Evolutionary conservation across 2,329 filamentous ascomycete species (phyloP), one percentile per base, ranked within the genome.

Genomic region (Dissoconium aciculare): DNA sequence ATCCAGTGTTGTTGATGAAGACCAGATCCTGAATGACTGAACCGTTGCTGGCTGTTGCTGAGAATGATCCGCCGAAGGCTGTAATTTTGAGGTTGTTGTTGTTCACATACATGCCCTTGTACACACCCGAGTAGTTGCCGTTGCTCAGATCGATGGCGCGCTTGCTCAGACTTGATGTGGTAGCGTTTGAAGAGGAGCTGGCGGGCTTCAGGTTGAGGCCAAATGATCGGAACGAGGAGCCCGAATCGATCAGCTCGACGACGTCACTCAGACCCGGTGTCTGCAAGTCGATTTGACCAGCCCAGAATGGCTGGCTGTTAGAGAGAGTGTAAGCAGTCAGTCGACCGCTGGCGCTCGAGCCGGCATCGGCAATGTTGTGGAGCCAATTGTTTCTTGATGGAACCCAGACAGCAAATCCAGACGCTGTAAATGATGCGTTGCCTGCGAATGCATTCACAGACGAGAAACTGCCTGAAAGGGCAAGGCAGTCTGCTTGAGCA

Each of bases 401-500:
- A 5, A 95, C 77, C 89, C 89, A 98, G 21, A 95, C 65, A 10
- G 83, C 87, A 47, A 98, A 83, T 2, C 85, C 84, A 30, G 71
- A 57, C 1, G 74, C 78, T 5, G 67, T 47, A 15, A 75, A 64
- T 6, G 72, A 67, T 5, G 64, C 54, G 41, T 75, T 75, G 40
- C 63, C 63, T 19, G 62, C 71, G 44, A 83, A 87, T 0, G 67
- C 69, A 15, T 76, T 67, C 38, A 93, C 71, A 32, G 73, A 62
- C 11, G 69, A 67, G 53, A 98, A 98, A 36, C 72, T 65, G 4
- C 89, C 89, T 28, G 75, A 87, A 36, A 98, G 63, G 2, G 78
- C 74, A 39, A 95, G 67, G 13, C 78, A 81, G 9, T 70, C 68
- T 51, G 93, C 82, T 0, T 74, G 68, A 11, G 64, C 64, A 21